Evolutionary conservation across 2,329 filamentous ascomycete species (phyloP).

Genomic region (Penicillium sp.): DNA sequence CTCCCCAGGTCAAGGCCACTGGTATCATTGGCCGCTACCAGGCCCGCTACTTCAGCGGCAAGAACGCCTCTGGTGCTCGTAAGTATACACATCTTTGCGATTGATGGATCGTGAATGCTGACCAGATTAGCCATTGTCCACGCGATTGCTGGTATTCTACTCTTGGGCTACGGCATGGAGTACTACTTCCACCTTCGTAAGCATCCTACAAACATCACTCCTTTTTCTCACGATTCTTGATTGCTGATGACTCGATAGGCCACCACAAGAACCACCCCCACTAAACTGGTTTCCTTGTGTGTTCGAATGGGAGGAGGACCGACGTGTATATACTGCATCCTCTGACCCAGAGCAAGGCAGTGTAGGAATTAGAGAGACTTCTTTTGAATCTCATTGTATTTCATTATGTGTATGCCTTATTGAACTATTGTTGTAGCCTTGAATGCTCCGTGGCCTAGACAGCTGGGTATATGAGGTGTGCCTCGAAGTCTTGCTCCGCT

Average conservation of each 20-base stretch:
- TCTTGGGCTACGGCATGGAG: constrained; percentile 90
- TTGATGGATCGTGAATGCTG: constrained; percentile 3
- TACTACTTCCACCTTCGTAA: constrained; percentile 99
- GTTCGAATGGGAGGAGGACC: constrained; percentile 27
- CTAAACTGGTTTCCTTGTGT: constrained; percentile 54
- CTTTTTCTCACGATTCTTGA: neutral
- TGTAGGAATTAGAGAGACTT: constrained; percentile 27
- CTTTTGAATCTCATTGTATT: constrained; percentile 22
- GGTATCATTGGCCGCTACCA: constrained; percentile 88
- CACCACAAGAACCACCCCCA: constrained; percentile 99
- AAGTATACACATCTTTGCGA: constrained; percentile 49
- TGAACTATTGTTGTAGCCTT: no score
- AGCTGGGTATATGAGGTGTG: no score
- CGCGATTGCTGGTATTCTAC: constrained; percentile 71
- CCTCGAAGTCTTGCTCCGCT: no score
- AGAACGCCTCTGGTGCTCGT: constrained; percentile 87
- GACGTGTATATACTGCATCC: constrained; percentile 44
- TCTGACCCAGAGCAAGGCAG: constrained; percentile 32
- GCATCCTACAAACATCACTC: constrained; percentile 41
- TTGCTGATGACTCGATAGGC: constrained; percentile 54
- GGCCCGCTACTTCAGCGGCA: constrained; percentile 75
- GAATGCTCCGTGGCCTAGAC: no score
- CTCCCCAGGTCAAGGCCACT: constrained; percentile 76
- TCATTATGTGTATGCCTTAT: constrained; percentile 13
- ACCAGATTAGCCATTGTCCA: constrained; percentile 74